Base-by-base conservation (phyloP, 2,329 filamentous ascomycete species). In the Fusarium sambucinum region DNA sequence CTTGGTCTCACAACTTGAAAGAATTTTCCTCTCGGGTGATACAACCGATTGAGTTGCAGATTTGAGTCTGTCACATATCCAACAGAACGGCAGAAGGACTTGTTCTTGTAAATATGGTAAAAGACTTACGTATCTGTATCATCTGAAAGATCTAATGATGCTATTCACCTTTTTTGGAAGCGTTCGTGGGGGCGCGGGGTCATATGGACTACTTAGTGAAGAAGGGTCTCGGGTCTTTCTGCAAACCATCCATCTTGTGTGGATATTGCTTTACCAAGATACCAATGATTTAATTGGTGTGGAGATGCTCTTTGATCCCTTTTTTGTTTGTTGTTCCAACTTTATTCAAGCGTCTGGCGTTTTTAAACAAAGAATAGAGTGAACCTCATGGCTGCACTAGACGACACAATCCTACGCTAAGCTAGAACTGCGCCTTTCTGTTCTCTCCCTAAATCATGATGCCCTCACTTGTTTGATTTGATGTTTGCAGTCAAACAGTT, bases 381-480 rank as follows among this genome's bases (percentile, higher is more conserved):
- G 29, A 46, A 38, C 8, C 32, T 37, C 9, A 52, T 38, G 46
- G 21, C 41, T 53, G 14, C 29, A 46, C 60, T 59, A 53, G 44
- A 2, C 13, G 16, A 27, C 40, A 41, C 37, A 25, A 42, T n/a
- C 23, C 41, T 45, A 59, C 27, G 33, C 10, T 19, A 30, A 55
- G 11, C 21, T 44, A 8, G 33, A 6, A 50, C 38, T 63, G 27
- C 45, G 29, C 41, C 55, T 29, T 29, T 45, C 17, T 47, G 30
- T 29, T 33, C 14, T 11, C 11, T 27, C 4, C 40, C 35, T 23
- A 40, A n/a, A 17, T 21, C 53, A 64, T 47, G 61, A 64, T 64
- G 27, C 29, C 59, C 40, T 68, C 59, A 32, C n/a, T 51, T 55
- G 33, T 44, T 38, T 55, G 48, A 42, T 55, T 65, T 55, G 17